Evolutionary conservation across 2,329 filamentous ascomycete genomes (phyloP).

Genomic region (Ambrosiella xylebori): DNA sequence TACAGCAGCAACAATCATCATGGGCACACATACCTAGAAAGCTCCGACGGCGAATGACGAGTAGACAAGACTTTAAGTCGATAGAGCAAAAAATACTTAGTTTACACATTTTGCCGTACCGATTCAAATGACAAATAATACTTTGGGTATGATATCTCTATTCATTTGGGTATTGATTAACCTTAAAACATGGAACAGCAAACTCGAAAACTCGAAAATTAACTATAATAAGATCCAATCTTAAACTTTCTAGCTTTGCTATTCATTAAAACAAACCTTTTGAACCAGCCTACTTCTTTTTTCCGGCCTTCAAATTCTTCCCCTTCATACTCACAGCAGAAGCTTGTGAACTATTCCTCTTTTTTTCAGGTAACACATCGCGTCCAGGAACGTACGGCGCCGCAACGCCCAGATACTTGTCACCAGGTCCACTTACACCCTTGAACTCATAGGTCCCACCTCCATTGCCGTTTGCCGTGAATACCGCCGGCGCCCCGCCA

Average conservation of each 20-base stretch:
- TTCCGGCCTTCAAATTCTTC: conserved; percentile 3
- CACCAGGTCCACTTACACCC: conserved; percentile 20
- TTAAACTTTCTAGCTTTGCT: not conserved
- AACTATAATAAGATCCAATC: not conserved
- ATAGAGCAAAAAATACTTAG: too few species aligned
- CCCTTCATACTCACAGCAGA: not conserved
- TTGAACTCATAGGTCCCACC: conserved; percentile 31
- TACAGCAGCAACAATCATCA: not conserved
- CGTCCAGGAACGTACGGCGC: conserved; percentile 37
- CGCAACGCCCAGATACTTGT: conserved; percentile 33
- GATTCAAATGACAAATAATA: too few species aligned
- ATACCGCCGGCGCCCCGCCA: conserved; percentile 32
- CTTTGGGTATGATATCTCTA: not conserved
- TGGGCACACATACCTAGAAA: too few species aligned
- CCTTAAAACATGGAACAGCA: too few species aligned
- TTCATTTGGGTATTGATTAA: too few species aligned
- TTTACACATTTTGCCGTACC: too few species aligned
- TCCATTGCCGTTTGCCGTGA: conserved; percentile 17
- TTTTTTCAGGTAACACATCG: conserved; percentile 28
- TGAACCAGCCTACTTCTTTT: not conserved
- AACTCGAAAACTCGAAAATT: not conserved
- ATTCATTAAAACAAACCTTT: not conserved
- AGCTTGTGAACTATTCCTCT: conserved; percentile 16
- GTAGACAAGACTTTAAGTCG: too few species aligned
- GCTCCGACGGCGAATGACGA: too few species aligned